Evolutionary conservation across 176 grass and related monocot genomes (phyloP).

Genomic region (Rhynchospora pubera): DNA sequence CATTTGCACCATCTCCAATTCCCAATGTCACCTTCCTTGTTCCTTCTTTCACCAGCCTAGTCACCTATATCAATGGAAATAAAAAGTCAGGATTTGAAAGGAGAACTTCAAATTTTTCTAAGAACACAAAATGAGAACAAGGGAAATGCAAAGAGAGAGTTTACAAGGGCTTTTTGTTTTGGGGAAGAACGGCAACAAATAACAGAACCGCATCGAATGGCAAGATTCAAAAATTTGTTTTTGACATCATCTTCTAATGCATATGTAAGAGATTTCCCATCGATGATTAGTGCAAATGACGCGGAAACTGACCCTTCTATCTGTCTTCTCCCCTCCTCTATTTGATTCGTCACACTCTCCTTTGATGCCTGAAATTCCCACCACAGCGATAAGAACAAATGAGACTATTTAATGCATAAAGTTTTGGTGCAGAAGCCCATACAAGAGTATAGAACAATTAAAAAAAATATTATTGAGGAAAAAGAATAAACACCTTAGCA

Average conservation of each 20-base stretch:
- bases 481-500: conserved; percentile 45
- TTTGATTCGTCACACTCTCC: conserved; percentile 55
- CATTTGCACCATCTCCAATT: conserved; percentile 98
- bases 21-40: conserved; percentile 74
- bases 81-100: not conserved
- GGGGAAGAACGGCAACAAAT: conserved; percentile 99
- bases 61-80: conserved; percentile 47
- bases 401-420: not conserved
- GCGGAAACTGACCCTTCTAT: conserved; percentile 25
- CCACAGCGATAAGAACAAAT: not conserved
- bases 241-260: conserved; percentile 92
- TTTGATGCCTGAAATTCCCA: conserved; percentile 67
- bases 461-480: not conserved
- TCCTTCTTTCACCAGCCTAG: conserved; percentile 86
- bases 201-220: conserved; percentile 69
- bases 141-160: conserved; percentile 17
- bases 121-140: not conserved
- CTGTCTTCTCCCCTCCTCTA: conserved; percentile 63
- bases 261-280: conserved; percentile 91
- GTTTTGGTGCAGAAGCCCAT: not conserved
- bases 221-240: conserved; percentile 69
- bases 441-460: not conserved
- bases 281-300: conserved; percentile 92
- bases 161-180: conserved; percentile 96
- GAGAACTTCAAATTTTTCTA: not conserved